Evolutionary conservation across 2,329 filamentous ascomycete species (phyloP).

Genomic region (Colletotrichum lentis): DNA sequence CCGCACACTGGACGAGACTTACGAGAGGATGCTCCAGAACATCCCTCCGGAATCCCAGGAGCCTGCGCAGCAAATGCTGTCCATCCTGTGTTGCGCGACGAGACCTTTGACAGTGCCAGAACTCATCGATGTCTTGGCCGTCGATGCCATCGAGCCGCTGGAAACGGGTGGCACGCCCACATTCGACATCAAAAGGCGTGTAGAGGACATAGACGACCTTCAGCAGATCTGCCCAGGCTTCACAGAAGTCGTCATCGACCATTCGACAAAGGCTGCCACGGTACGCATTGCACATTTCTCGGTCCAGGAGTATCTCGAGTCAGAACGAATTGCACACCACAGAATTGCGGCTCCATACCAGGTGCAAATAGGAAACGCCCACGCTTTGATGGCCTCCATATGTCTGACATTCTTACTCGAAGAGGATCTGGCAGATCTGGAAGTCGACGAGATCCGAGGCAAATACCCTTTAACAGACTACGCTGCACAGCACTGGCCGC

Average conservation of each 20-base stretch:
- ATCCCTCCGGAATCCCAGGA: background rate
- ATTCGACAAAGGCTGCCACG: background rate
- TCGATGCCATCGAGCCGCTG: background rate
- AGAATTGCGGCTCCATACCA: background rate
- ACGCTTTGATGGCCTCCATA: background rate
- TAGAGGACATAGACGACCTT: background rate
- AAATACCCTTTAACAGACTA: background rate
- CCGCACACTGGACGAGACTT: conserved; percentile 43
- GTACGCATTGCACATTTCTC: conserved; percentile 18
- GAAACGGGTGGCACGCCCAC: background rate
- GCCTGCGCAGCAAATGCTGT: background rate
- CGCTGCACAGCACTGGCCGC: background rate
- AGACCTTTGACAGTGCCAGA: conserved; percentile 4
- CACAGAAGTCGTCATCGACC: background rate
- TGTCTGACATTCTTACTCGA: background rate
- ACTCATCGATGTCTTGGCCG: conserved; percentile 6
- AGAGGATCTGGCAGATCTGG: background rate
- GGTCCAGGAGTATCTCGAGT: conserved; percentile 16
- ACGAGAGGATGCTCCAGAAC: conserved; percentile 36
- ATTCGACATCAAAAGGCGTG: background rate
- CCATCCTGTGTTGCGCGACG: conserved; percentile 1
- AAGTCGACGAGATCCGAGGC: background rate
- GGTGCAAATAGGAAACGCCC: background rate
- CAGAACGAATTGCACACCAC: background rate
- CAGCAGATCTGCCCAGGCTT: conserved; percentile 9